Conservation (phyloP, 2,329 filamentous ascomycete species). For the Calonectria pteridis region DNA sequence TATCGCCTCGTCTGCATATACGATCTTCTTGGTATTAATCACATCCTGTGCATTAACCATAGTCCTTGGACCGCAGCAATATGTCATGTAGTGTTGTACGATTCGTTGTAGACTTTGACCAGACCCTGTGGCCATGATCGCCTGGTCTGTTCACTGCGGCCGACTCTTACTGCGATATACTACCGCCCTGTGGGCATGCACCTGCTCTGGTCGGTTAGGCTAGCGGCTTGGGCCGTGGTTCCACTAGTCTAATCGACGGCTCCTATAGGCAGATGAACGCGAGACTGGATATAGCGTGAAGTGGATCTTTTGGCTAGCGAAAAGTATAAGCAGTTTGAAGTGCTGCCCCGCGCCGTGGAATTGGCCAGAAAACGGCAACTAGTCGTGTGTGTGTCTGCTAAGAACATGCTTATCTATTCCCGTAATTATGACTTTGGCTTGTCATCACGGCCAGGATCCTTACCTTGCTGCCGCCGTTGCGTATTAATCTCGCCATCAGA, state of each 20-base stretch:
- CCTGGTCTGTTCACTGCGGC: neutral
- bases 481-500: too few species aligned
- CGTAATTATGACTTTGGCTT: too few species aligned
- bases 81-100: neutral
- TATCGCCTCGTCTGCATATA: slow-evolving; percentile 9
- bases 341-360: neutral
- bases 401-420: neutral
- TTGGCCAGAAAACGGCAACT: neutral
- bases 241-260: slow-evolving; percentile 1
- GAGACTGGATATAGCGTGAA: neutral
- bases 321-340: neutral
- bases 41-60: neutral
- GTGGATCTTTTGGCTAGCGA: neutral
- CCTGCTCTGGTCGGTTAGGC: neutral
- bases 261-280: neutral
- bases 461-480: neutral
- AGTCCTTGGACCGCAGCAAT: neutral
- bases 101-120: neutral
- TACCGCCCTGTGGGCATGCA: neutral
- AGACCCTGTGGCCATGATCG: neutral
- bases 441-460: neutral
- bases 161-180: neutral
- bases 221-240: neutral
- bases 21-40: neutral
- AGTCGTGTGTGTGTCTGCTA: neutral